Conservation (phyloP, 2,329 filamentous ascomycete species). For the Trichoderma gracile region DNA sequence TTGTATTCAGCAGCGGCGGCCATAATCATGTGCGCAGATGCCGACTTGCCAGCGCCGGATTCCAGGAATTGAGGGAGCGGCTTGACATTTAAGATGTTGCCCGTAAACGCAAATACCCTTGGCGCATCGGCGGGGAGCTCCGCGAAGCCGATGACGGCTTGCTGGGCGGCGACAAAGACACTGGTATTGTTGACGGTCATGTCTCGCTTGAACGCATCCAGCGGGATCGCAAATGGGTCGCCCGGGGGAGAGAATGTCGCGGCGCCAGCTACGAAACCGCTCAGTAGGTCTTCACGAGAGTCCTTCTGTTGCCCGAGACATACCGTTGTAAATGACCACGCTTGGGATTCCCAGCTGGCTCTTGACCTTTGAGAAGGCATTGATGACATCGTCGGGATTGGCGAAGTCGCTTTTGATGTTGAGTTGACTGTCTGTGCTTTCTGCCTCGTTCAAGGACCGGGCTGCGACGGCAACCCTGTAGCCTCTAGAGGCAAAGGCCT, state of each 20-base stretch:
- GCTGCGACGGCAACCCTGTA: slow-evolving; percentile 18
- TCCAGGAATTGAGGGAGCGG: slow-evolving; percentile 15
- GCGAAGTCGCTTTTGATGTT: slow-evolving; percentile 18
- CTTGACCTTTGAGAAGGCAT: slow-evolving; percentile 9
- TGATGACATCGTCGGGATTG: slow-evolving; percentile 11
- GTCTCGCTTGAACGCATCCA: slow-evolving; percentile 8
- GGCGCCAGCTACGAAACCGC: not conserved
- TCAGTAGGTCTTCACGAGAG: not conserved
- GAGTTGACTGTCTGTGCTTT: slow-evolving; percentile 7
- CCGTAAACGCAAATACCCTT: slow-evolving; percentile 13
- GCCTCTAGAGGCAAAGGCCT: slow-evolving; percentile 6
- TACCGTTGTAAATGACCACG: slow-evolving; percentile 20
- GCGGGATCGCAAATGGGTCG: slow-evolving; percentile 14
- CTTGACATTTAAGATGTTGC: slow-evolving; percentile 18
- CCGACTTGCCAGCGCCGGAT: slow-evolving; percentile 17
- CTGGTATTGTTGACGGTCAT: slow-evolving; percentile 13
- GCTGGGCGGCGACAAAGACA: slow-evolving; percentile 12
- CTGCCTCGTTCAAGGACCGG: slow-evolving; percentile 15
- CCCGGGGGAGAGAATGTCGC: not conserved
- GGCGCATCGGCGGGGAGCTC: slow-evolving; percentile 5
- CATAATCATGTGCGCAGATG: slow-evolving; percentile 18
- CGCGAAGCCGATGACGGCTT: slow-evolving; percentile 4
- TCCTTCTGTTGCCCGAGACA: not conserved
- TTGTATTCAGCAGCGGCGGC: slow-evolving; percentile 16
- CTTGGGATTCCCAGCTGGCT: not conserved